Conservation (phyloP, 371 early-diverging fungal genomes). For the Mycotypha africana region DNA sequence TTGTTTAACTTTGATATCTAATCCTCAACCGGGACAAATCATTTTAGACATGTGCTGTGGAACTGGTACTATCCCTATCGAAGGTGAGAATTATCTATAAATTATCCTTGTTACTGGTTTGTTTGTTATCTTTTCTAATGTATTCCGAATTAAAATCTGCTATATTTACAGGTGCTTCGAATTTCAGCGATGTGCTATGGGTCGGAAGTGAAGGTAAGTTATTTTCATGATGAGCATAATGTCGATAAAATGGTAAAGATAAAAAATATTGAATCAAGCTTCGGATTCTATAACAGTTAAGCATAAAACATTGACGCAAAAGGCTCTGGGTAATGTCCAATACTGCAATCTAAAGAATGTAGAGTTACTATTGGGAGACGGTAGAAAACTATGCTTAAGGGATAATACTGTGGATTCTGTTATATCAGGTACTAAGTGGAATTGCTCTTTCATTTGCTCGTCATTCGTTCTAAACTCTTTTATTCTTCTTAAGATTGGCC, state of each 20-base stretch:
- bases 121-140: not conserved
- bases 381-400: constrained; percentile 26
- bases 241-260: no score
- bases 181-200: constrained; percentile 30
- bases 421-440: constrained; percentile 25
- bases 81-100: constrained; percentile 8
- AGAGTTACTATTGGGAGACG: constrained; percentile 34
- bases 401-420: constrained; percentile 28
- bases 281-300: constrained; percentile 12
- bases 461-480: no score
- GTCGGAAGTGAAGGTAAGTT: constrained; percentile 37
- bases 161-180: constrained; percentile 27
- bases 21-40: constrained; percentile 33
- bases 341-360: constrained; percentile 25
- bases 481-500: no score
- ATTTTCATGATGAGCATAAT: not conserved
- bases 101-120: not conserved
- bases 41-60: constrained; percentile 46
- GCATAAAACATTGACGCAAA: constrained; percentile 21
- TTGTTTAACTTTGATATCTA: constrained; percentile 25
- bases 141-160: not conserved
- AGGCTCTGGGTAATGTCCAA: constrained; percentile 26
- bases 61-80: constrained; percentile 31
- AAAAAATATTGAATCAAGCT: not conserved
- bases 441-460: no score